phyloP scores from a whole-genome alignment of 495 filamentous ascomycete genomes.

The Xylaria flabelliformis region DNA sequence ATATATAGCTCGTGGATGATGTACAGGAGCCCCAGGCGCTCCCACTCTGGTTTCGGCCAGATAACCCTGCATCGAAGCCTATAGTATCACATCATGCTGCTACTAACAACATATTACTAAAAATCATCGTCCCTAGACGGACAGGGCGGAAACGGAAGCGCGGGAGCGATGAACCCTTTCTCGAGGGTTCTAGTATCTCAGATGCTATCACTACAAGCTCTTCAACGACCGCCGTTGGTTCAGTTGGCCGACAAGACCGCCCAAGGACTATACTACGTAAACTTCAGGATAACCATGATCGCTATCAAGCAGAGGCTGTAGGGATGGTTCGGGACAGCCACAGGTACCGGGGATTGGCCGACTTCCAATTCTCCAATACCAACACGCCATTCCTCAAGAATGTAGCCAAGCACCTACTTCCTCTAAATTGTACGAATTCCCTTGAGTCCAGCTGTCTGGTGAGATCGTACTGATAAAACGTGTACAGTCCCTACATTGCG shows the following conservation, averaged over 20 bases:
- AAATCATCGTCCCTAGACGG: constrained; percentile 83
- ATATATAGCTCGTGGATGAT: constrained; percentile 34
- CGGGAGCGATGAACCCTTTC: constrained; percentile 71
- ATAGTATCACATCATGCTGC: constrained; percentile 71
- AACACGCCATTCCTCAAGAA: constrained; percentile 67
- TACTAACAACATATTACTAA: constrained; percentile 83
- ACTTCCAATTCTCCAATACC: constrained; percentile 77
- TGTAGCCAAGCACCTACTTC: constrained; percentile 67
- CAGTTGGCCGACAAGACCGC: constrained; percentile 49
- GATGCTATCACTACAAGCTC: constrained; percentile 31
- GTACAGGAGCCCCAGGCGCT: constrained; percentile 48
- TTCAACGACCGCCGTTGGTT: constrained; percentile 38
- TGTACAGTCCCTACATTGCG: constrained; percentile 68
- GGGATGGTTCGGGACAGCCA: constrained; percentile 80
- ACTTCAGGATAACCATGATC: constrained; percentile 72
- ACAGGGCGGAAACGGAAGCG: constrained; percentile 84
- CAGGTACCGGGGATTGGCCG: constrained; percentile 75
- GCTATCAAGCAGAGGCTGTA: constrained; percentile 72
- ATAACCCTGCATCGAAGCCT: constrained; percentile 77
- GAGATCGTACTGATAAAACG: constrained; percentile 21
- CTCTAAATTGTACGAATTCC: constrained; percentile 63
- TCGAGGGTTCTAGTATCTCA: constrained; percentile 31
- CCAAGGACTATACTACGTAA: constrained; percentile 63
- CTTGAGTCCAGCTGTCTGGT: not conserved
- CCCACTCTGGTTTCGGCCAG: constrained; percentile 73